Conservation (phyloP, 2,329 filamentous ascomycete species). For the Ophiostoma australiae region DNA sequence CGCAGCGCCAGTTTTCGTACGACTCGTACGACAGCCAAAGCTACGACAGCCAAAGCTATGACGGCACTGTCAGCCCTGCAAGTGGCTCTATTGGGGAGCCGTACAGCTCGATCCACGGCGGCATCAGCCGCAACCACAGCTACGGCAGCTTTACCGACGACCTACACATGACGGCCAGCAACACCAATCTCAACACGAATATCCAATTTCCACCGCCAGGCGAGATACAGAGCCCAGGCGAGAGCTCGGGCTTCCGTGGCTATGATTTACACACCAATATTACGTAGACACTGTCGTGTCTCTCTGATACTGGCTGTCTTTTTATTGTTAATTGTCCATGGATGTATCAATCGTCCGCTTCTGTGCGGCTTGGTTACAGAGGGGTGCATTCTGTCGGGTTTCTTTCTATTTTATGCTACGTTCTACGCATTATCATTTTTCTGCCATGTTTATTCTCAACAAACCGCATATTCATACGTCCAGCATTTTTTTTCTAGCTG, state of each 20-base stretch:
- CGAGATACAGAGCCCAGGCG: conserved; percentile 17
- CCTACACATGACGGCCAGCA: background rate
- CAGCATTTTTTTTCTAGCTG: background rate
- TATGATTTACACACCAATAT: conserved; percentile 5
- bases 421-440: background rate
- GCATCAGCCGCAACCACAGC: conserved; percentile 24
- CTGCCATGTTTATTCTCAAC: background rate
- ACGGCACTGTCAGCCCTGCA: conserved; percentile 18
- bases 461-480: background rate
- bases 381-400: background rate
- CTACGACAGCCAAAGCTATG: conserved; percentile 17
- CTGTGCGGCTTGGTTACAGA: background rate
- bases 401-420: background rate
- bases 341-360: background rate
- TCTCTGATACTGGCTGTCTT: background rate
- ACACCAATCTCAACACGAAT: background rate
- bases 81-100: conserved; percentile 16
- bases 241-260: conserved; percentile 7
- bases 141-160: conserved; percentile 23
- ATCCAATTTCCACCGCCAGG: background rate
- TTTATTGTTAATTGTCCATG: background rate
- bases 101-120: conserved; percentile 16
- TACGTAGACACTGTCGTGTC: background rate
- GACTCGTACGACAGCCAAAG: conserved; percentile 14
- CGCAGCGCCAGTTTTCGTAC: background rate